Conservation (phyloP, 140 eudicot genomes). For the Erigeron philadelphicus region DNA sequence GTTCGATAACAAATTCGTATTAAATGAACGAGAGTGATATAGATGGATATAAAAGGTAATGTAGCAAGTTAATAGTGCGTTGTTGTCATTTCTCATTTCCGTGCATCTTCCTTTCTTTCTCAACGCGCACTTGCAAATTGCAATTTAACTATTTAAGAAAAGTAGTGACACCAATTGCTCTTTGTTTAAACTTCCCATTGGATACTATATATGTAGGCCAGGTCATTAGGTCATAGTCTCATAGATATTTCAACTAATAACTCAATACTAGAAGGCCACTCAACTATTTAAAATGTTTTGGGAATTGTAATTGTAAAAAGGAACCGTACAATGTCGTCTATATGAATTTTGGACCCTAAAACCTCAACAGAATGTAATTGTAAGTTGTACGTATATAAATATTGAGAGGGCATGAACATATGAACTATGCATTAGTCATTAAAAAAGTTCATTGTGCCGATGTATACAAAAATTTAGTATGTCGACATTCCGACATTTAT, state of each 20-base stretch:
- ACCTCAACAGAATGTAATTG: too few species aligned
- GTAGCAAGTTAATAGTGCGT: not conserved
- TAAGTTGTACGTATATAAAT: too few species aligned
- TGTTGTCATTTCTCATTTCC: not conserved
- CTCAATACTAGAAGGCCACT: not conserved
- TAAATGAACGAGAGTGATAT: too few species aligned
- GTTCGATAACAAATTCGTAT: not conserved
- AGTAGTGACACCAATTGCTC: not conserved
- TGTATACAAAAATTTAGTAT: too few species aligned
- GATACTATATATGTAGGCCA: not conserved
- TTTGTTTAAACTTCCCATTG: not conserved
- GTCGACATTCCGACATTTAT: too few species aligned
- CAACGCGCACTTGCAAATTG: not conserved
- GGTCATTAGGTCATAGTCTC: too few species aligned
- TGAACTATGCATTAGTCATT: too few species aligned
- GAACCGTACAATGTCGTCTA: too few species aligned
- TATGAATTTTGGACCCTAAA: too few species aligned
- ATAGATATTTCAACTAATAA: not conserved
- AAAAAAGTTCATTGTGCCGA: too few species aligned
- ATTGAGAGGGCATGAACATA: too few species aligned
- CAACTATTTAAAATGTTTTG: too few species aligned
- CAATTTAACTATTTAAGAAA: not conserved
- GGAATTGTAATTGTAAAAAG: not conserved
- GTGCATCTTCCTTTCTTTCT: not conserved
- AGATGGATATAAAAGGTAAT: not conserved